Evolutionary conservation across 441 rosid species (phyloP).

Genomic region (Pelargonium myrrhifolium): DNA sequence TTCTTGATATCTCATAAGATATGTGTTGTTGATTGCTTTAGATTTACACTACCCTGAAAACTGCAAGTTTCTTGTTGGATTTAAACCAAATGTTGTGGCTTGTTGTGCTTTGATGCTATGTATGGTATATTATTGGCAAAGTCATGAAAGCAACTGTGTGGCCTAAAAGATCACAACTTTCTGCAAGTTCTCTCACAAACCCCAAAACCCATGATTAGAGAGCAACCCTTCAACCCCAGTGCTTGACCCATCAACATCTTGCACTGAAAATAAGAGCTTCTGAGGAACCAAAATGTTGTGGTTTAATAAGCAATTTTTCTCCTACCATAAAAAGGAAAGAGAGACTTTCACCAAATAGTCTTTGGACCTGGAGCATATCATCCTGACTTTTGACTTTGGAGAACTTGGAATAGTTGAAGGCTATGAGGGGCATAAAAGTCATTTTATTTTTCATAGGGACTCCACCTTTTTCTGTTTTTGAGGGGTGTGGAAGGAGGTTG

Average conservation of each 20-base stretch:
- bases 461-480: no score
- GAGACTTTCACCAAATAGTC: constrained; percentile 26
- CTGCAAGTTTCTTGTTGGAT: not conserved
- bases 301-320: no score
- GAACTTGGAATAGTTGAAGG: no score
- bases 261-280: constrained; percentile 56
- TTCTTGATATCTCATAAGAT: no score
- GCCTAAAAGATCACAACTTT: constrained; percentile 21
- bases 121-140: constrained; percentile 16
- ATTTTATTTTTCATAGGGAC: constrained; percentile 5
- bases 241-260: constrained; percentile 68
- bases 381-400: constrained; percentile 12
- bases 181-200: constrained; percentile 24
- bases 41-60: not conserved
- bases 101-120: constrained; percentile 14
- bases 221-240: constrained; percentile 25
- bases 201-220: constrained; percentile 29
- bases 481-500: no score
- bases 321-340: constrained; percentile 12
- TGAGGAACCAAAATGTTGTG: no score
- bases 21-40: no score
- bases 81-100: constrained; percentile 5
- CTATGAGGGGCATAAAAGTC: constrained; percentile 25
- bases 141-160: constrained; percentile 24
- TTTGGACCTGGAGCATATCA: no score